phyloP scores from a whole-genome alignment of 768 basidiomycete genomes.

The Tricholoma terreum region DNA sequence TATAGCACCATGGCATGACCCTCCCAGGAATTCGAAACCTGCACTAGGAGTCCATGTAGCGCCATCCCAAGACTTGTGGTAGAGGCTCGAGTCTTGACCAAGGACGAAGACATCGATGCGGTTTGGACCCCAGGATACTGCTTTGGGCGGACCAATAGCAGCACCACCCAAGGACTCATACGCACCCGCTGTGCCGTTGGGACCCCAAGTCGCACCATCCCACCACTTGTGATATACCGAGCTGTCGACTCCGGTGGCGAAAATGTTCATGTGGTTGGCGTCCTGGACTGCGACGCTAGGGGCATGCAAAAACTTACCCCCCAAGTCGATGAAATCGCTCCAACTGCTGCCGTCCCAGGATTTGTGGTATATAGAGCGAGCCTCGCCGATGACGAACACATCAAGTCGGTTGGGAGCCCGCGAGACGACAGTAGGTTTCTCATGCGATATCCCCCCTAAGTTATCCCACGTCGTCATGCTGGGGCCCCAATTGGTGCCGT shows the following conservation, averaged over 20 bases:
- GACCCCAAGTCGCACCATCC: not conserved
- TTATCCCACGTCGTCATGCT: not conserved
- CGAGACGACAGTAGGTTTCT: not conserved
- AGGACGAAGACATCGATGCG: constrained; percentile 7
- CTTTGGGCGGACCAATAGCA: not conserved
- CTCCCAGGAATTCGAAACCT: not conserved
- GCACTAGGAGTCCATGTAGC: too few relatives aligned
- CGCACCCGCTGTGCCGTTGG: not conserved
- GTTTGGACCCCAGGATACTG: constrained; percentile 10
- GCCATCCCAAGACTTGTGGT: too few relatives aligned
- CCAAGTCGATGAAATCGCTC: not conserved
- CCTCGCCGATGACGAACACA: not conserved
- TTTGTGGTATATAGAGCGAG: not conserved
- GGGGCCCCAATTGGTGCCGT: constrained; percentile 7
- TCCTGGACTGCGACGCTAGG: not conserved
- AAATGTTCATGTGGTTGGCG: not conserved
- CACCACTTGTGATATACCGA: not conserved
- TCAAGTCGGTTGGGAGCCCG: not conserved
- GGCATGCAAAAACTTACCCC: not conserved
- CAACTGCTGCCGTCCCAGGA: not conserved
- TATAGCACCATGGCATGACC: not conserved
- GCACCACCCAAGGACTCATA: constrained; percentile 1
- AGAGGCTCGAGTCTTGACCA: constrained; percentile 1
- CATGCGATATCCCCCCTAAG: too few relatives aligned
- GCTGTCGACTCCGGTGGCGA: not conserved